These are phyloP conservation scores for Rubia occidens DNA, from an alignment of 305 asterid species.

Conservation along the genomic window DNA sequence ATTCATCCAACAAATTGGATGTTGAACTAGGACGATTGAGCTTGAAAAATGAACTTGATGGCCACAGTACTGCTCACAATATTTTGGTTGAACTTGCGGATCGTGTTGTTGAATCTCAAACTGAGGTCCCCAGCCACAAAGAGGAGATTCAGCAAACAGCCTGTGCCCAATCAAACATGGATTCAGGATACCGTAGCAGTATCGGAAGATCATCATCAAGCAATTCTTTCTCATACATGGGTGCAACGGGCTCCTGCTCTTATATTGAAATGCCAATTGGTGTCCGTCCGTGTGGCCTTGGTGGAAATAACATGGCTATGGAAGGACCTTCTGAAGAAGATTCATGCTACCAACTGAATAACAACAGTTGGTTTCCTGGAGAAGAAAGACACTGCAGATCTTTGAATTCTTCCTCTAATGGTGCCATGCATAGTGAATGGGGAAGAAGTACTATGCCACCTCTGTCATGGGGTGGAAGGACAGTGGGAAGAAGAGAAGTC, in stretches of 20 bases:
- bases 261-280: conserved; percentile 39
- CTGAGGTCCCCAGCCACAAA: conserved; percentile 28
- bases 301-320: conserved; percentile 40
- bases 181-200: conserved; percentile 38
- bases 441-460: conserved; percentile 68
- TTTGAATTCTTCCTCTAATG: conserved; percentile 52
- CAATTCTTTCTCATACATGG: conserved; percentile 31
- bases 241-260: conserved; percentile 51
- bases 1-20: conserved; percentile 32
- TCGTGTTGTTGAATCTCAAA: conserved; percentile 50
- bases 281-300: conserved; percentile 39
- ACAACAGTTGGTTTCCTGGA: conserved; percentile 62
- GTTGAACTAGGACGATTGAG: conserved; percentile 35
- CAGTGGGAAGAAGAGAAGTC: conserved; percentile 71
- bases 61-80: conserved; percentile 45
- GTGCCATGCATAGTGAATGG: conserved; percentile 65
- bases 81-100: conserved; percentile 64
- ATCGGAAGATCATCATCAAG: conserved; percentile 37
- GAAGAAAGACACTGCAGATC: conserved; percentile 57
- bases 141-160: conserved; percentile 35
- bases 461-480: conserved; percentile 92
- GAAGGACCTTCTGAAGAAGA: conserved; percentile 97
- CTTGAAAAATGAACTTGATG: conserved; percentile 44
- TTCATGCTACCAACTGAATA: conserved; percentile 63
- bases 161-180: conserved; percentile 38